phyloP scores from a whole-genome alignment of 305 asterid species.

The Fraxinus platypoda region DNA sequence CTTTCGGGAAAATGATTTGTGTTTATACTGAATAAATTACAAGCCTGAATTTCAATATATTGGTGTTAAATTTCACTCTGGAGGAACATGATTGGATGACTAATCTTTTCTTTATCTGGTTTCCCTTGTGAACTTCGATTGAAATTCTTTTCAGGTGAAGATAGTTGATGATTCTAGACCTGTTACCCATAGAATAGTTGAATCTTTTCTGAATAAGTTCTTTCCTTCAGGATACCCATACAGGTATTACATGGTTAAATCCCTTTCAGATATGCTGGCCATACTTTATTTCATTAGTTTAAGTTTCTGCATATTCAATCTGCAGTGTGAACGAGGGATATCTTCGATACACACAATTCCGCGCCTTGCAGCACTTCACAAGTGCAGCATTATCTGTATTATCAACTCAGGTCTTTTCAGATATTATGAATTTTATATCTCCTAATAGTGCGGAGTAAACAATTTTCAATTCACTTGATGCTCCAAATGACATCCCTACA shows the following conservation, averaged over 20 bases:
- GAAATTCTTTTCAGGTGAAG: conserved; percentile 54
- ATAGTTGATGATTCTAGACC: conserved; percentile 76
- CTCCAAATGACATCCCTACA: conserved; percentile 21
- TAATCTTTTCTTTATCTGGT: neutral
- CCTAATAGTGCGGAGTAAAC: neutral
- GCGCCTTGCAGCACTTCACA: conserved; percentile 90
- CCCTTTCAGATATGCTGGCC: conserved; percentile 6
- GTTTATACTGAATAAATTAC: neutral
- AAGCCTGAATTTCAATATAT: neutral
- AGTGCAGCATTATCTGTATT: conserved; percentile 89
- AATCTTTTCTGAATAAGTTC: conserved; percentile 74
- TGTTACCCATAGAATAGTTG: conserved; percentile 52
- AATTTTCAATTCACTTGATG: conserved; percentile 16
- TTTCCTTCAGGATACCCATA: conserved; percentile 98
- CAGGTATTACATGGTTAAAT: conserved; percentile 44
- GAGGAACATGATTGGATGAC: neutral
- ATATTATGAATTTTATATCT: conserved; percentile 1
- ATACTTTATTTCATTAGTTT: conserved; percentile 6
- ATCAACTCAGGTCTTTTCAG: conserved; percentile 87
- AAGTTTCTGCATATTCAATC: conserved; percentile 19
- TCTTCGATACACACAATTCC: conserved; percentile 90
- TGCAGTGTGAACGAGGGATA: conserved; percentile 95
- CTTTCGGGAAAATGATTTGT: neutral
- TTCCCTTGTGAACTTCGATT: neutral
- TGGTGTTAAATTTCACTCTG: neutral